Conservation (phyloP, 2,329 filamentous ascomycete genomes). For the Aspergillus sp. region DNA sequence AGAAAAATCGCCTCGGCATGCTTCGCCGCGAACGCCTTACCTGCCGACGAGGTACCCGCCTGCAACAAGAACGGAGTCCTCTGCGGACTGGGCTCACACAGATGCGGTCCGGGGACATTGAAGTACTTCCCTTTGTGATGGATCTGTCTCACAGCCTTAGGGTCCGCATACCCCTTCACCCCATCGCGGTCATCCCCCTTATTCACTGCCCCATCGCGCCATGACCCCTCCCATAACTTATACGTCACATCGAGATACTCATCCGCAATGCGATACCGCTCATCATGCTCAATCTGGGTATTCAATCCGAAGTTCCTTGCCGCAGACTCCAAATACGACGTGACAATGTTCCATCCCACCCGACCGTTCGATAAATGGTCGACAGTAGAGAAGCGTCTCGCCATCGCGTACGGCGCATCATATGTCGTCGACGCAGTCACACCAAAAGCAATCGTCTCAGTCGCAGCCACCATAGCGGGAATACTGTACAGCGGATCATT, state of each 20-base stretch:
- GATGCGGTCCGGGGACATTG: constrained; percentile 47
- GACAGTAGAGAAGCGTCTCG: constrained; percentile 56
- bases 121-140: constrained; percentile 47
- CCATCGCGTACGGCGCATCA: constrained; percentile 57
- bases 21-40: constrained; percentile 49
- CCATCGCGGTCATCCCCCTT: constrained; percentile 12
- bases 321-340: constrained; percentile 51
- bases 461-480: constrained; percentile 51
- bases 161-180: constrained; percentile 34
- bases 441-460: constrained; percentile 52
- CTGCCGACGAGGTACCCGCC: constrained; percentile 50
- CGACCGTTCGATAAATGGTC: constrained; percentile 56
- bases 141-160: constrained; percentile 39
- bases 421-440: constrained; percentile 59
- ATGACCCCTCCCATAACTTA: constrained; percentile 57
- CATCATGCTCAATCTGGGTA: constrained; percentile 52
- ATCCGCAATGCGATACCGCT: constrained; percentile 52
- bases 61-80: constrained; percentile 53
- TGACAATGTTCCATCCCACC: constrained; percentile 58
- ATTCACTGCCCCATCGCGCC: constrained; percentile 47
- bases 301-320: constrained; percentile 51
- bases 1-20: constrained; percentile 52
- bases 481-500: constrained; percentile 47
- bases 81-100: constrained; percentile 50
- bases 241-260: constrained; percentile 52